A percentile compares a stretch with the other conserved stretches of the same genome.
These are phyloP conservation scores for Lichtheimia ornata DNA, from an alignment of 371 early-diverging fungal species.

Conservation along the genomic window DNA sequence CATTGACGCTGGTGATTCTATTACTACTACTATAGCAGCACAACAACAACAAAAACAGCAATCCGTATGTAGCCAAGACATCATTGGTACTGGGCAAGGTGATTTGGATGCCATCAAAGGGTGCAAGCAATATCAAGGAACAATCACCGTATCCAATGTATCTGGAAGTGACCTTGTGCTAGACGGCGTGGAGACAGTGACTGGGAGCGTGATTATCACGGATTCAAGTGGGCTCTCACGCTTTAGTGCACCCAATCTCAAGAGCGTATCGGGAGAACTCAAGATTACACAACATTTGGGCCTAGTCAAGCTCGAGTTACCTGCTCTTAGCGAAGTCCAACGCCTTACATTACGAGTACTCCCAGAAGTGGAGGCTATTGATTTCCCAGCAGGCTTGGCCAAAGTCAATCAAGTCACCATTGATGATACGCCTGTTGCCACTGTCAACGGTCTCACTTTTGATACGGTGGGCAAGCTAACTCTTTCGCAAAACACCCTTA, in stretches of 20 bases:
- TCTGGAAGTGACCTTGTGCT: constrained; percentile 23
- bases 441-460: constrained; percentile 41
- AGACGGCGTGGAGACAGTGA: constrained; percentile 39
- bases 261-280: constrained; percentile 44
- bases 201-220: constrained; percentile 43
- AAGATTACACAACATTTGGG: constrained; percentile 47
- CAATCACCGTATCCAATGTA: constrained; percentile 36
- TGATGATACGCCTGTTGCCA: constrained; percentile 49
- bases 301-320: constrained; percentile 37
- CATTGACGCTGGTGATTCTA: not conserved
- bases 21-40: not conserved
- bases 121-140: constrained; percentile 49
- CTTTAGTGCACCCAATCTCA: constrained; percentile 47
- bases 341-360: constrained; percentile 40
- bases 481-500: constrained; percentile 51
- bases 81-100: constrained; percentile 33
- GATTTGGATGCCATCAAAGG: constrained; percentile 48
- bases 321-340: constrained; percentile 40
- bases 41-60: constrained; percentile 1
- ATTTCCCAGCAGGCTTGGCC: constrained; percentile 46
- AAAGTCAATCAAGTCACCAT: constrained; percentile 37
- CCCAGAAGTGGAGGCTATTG: constrained; percentile 46
- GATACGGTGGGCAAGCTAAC: constrained; percentile 35
- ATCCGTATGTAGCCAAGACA: constrained; percentile 26
- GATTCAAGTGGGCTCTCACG: constrained; percentile 36